phyloP scores from a whole-genome alignment of 257 asterid species.

The Mentha longifolia region DNA sequence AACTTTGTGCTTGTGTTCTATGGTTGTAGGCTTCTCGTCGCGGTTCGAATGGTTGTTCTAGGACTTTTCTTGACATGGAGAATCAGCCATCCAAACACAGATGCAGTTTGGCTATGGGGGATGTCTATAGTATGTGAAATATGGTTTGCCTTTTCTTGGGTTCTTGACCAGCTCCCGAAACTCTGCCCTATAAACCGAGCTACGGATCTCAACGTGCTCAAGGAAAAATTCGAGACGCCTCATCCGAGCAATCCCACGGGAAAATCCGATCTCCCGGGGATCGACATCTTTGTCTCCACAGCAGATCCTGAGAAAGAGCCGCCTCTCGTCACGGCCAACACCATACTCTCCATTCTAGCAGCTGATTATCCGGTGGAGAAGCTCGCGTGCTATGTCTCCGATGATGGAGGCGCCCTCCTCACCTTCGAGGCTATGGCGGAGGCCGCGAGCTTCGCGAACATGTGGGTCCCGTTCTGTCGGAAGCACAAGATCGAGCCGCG shows the following conservation, averaged over 20 bases:
- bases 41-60: constrained; percentile 53
- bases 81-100: constrained; percentile 55
- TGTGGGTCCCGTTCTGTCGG: constrained; percentile 75
- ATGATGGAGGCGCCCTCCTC: constrained; percentile 68
- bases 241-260: constrained; percentile 50
- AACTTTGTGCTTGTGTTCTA: too few relatives aligned
- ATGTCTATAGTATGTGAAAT: constrained; percentile 68
- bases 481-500: constrained; percentile 65
- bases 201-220: constrained; percentile 59
- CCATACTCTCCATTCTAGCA: constrained; percentile 62
- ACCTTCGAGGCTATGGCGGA: constrained; percentile 78
- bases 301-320: constrained; percentile 77
- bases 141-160: constrained; percentile 71
- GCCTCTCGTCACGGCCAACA: constrained; percentile 68
- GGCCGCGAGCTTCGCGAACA: constrained; percentile 63
- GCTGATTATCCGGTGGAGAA: constrained; percentile 68
- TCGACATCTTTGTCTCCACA: constrained; percentile 59
- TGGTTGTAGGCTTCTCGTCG: constrained; percentile 48
- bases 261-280: constrained; percentile 63
- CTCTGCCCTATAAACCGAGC: constrained; percentile 64
- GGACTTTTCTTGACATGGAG: constrained; percentile 65
- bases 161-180: constrained; percentile 69
- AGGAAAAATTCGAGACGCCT: constrained; percentile 59
- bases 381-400: constrained; percentile 66
- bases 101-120: constrained; percentile 69